A percentile compares a stretch with the other conserved stretches of the same genome.
phyloP scores from a whole-genome alignment of 176 grass and related monocot genomes.

The Oryza officinalis region DNA sequence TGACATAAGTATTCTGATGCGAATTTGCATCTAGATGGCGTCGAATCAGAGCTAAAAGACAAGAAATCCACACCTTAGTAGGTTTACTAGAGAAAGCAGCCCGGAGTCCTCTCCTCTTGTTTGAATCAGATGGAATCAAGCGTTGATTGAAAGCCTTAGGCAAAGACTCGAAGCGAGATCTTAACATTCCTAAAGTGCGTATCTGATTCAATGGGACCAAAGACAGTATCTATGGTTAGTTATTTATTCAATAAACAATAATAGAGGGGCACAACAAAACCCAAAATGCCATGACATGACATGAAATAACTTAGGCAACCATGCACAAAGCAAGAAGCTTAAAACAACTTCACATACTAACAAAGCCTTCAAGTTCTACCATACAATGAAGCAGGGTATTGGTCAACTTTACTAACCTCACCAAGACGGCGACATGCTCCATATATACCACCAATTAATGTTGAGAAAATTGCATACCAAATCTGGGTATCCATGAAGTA shows the following conservation, averaged over 20 bases:
- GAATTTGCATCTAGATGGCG: constrained; percentile 5
- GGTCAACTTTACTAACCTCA: constrained; percentile 61
- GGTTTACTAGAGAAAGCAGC: constrained; percentile 76
- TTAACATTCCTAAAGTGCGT: constrained; percentile 88
- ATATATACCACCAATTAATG: constrained; percentile 95
- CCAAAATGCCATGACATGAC: background rate
- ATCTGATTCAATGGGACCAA: constrained; percentile 61
- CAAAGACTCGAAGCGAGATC: constrained; percentile 77
- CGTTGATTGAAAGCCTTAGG: constrained; percentile 66
- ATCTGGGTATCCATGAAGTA: constrained; percentile 99
- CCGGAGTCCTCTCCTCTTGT: constrained; percentile 64
- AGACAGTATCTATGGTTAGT: constrained; percentile 11
- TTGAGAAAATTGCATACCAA: constrained; percentile 97
- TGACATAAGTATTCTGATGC: constrained; percentile 9
- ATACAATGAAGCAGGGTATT: constrained; percentile 3
- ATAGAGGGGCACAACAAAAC: constrained; percentile 3
- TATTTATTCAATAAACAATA: constrained; percentile 15
- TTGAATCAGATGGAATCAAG: constrained; percentile 73
- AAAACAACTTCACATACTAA: background rate
- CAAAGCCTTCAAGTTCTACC: background rate
- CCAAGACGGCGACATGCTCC: constrained; percentile 94
- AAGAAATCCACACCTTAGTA: constrained; percentile 54
- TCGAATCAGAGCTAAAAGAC: constrained; percentile 20
- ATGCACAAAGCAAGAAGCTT: background rate
- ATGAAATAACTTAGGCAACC: background rate